Evolutionary conservation across 2,329 filamentous ascomycete genomes (phyloP), one percentile per base, ranked within the genome.

Genomic region (Seiridium cupressi): DNA sequence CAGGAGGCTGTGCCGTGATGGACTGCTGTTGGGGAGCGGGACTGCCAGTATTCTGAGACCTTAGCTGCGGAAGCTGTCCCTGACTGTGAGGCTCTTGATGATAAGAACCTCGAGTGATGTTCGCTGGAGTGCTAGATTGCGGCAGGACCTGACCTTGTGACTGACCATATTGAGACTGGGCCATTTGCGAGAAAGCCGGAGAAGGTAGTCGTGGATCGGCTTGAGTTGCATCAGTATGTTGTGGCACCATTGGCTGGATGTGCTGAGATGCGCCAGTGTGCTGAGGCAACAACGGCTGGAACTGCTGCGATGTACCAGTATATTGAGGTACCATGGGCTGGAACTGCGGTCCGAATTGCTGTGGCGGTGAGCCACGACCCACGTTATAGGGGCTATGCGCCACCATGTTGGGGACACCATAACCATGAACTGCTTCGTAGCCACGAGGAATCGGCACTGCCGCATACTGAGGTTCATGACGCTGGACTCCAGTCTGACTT

Each of bases 341-440:
- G 34, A 49, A 58, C 18, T 49, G 55, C 42, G 55, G 44, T 35
- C 44, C 48, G 8, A 58, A 58, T 32, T 60, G 54, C 40, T 62
- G 61, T 26, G 56, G 55, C 5, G 55, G 59, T 34, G 59, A 53
- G 11, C 59, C 55, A 40, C 46, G 55, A 42, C 44, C 35, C 32
- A 61, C 38, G 11, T 55, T 42, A 35, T 73, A 72, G 13, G 71
- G 69, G 9, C 69, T 72, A 36, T 63, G 61, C 34, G 66, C 68
- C 32, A 69, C 34, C 60, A 62, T 67, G 38, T 61, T 64, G 3
- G 67, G 64, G 11, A 64, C 57, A 9, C 69, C 70, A 55, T 73
- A 73, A 1, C 70, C 70, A 57, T 71, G 70, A 35, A 73, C 72
- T 13, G 71, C 67, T n/a, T 71, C 61, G 51, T 73, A 73, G 6